A percentile compares a stretch with the other conserved stretches of the same genome.
Conservation (phyloP, 495 filamentous ascomycete genomes). For the Penicilliopsis zonata region DNA sequence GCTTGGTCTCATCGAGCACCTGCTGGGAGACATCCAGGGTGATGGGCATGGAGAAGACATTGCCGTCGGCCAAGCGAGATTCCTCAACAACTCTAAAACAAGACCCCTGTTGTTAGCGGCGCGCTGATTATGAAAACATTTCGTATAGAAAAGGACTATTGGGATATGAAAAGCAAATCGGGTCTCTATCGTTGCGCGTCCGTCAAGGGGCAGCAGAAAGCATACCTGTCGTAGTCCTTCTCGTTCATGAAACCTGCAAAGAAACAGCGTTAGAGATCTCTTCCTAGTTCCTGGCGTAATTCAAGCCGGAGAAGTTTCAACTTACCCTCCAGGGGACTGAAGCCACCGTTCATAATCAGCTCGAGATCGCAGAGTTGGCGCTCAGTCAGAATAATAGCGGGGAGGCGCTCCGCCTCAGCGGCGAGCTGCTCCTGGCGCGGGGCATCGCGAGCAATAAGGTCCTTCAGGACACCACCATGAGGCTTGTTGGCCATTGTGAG, state of each 20-base stretch:
- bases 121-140: background rate
- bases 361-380: slow-evolving; percentile 96
- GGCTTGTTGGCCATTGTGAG: slow-evolving; percentile 63
- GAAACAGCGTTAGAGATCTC: slow-evolving; percentile 16
- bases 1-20: slow-evolving; percentile 54
- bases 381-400: slow-evolving; percentile 76
- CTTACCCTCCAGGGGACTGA: slow-evolving; percentile 91
- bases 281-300: slow-evolving; percentile 2
- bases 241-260: slow-evolving; percentile 85
- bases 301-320: slow-evolving; percentile 7
- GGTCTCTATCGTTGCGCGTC: background rate
- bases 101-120: background rate
- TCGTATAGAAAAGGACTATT: no score
- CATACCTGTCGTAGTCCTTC: slow-evolving; percentile 87
- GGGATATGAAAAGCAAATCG: no score
- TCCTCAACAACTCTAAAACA: slow-evolving; percentile 68
- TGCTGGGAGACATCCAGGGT: slow-evolving; percentile 73
- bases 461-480: slow-evolving; percentile 94
- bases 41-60: slow-evolving; percentile 94
- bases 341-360: slow-evolving; percentile 89
- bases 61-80: slow-evolving; percentile 74
- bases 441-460: slow-evolving; percentile 83
- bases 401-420: slow-evolving; percentile 75
- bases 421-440: slow-evolving; percentile 62
- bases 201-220: slow-evolving; percentile 1